Evolutionary conservation across 1,139 yeast species (phyloP).

Genomic region (Taiozyma sp.): DNA sequence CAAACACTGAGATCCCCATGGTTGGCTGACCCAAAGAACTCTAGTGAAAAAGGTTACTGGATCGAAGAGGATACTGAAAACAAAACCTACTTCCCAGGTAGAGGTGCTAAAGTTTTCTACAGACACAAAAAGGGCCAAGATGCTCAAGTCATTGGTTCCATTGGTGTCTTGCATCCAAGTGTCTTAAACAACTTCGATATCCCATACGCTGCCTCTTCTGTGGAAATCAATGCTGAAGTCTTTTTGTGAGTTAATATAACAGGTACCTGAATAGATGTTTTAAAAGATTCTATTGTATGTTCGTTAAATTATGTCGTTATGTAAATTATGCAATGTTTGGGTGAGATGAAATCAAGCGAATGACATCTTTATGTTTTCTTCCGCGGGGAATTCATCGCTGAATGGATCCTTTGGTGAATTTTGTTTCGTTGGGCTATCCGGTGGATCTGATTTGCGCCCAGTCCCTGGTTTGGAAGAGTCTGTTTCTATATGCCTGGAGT

Average conservation of each 20-base stretch:
- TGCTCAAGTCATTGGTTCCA: slow-evolving; percentile 63
- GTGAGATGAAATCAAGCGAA: slow-evolving; percentile 14
- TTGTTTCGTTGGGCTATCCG: neutral
- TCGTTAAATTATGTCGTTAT: neutral
- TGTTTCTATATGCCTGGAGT: neutral
- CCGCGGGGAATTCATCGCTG: slow-evolving; percentile 19
- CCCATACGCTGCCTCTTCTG: slow-evolving; percentile 89
- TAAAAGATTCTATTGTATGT: neutral
- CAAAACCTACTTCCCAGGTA: slow-evolving; percentile 89
- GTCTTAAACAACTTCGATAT: slow-evolving; percentile 84
- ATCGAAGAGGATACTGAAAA: slow-evolving; percentile 65
- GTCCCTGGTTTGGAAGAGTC: neutral
- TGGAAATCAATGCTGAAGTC: slow-evolving; percentile 86
- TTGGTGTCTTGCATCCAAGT: slow-evolving; percentile 96
- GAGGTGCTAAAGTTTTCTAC: slow-evolving; percentile 87
- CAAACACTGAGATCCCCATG: slow-evolving; percentile 90
- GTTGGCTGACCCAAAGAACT: slow-evolving; percentile 53
- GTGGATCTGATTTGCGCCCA: neutral
- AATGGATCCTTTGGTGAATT: neutral
- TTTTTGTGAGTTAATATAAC: slow-evolving; percentile 45
- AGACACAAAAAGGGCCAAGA: slow-evolving; percentile 57
- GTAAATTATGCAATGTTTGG: neutral
- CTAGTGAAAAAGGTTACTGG: slow-evolving; percentile 74
- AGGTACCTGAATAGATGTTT: neutral
- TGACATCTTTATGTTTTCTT: slow-evolving; percentile 27